Percentiles rank a stretch among this genome's conserved stretches.
Conservation (phyloP, 495 filamentous ascomycete species). For the Hypoxylon trugodes region DNA sequence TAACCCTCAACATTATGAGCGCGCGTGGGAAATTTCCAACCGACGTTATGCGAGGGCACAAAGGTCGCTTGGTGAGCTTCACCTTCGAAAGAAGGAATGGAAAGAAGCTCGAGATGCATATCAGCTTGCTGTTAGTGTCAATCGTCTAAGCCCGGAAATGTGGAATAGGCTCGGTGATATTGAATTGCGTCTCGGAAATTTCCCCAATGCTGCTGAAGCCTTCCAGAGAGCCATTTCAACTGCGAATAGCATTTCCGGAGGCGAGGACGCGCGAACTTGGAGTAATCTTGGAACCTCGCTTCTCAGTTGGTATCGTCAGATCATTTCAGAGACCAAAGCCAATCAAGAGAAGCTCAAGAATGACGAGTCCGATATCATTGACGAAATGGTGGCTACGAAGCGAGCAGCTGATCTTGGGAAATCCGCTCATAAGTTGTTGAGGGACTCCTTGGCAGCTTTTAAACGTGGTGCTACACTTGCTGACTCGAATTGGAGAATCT, state of each 20-base stretch:
- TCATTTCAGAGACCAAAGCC: constrained; percentile 49
- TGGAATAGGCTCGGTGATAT: constrained; percentile 95
- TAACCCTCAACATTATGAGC: constrained; percentile 75
- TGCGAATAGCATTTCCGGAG: constrained; percentile 69
- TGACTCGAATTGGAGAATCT: constrained; percentile 85
- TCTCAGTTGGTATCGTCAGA: constrained; percentile 52
- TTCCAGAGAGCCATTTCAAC: constrained; percentile 75
- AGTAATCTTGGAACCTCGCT: constrained; percentile 91
- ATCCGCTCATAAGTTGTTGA: constrained; percentile 62
- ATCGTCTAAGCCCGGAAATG: constrained; percentile 77
- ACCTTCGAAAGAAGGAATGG: constrained; percentile 69
- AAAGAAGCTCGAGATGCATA: constrained; percentile 81
- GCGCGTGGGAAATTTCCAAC: constrained; percentile 87
- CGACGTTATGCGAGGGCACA: constrained; percentile 86
- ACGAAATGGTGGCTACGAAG: constrained; percentile 31
- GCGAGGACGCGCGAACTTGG: constrained; percentile 91
- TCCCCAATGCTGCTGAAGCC: constrained; percentile 82
- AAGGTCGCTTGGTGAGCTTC: constrained; percentile 81
- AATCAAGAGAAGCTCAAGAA: constrained; percentile 37
- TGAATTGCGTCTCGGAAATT: constrained; percentile 76
- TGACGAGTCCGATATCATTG: constrained; percentile 38
- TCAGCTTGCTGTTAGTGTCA: constrained; percentile 74
- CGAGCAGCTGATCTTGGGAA: constrained; percentile 37
- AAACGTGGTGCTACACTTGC: constrained; percentile 84
- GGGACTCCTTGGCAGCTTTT: constrained; percentile 81